A percentile compares a stretch with the other conserved stretches of the same genome.
phyloP scores from a whole-genome alignment of 441 rosid genomes.

The Heliophila coronopifolia region DNA sequence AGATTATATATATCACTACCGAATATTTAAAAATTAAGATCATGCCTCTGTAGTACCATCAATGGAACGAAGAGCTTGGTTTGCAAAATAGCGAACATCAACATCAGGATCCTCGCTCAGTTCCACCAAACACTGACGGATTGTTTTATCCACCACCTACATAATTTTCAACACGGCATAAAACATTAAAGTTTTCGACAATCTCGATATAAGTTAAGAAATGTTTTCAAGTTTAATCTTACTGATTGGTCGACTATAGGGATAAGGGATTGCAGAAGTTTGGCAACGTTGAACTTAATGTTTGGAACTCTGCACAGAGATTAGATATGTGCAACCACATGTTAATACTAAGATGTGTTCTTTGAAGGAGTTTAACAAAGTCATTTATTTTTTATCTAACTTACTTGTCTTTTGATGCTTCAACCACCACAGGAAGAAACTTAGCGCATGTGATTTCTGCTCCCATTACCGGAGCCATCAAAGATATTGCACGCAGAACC shows the following conservation, averaged over 20 bases:
- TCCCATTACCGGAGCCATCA: slow-evolving; percentile 94
- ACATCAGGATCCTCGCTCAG: slow-evolving; percentile 95
- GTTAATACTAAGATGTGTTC: slow-evolving; percentile 3
- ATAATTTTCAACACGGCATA: background rate
- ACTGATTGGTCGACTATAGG: slow-evolving; percentile 92
- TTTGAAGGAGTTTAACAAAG: background rate
- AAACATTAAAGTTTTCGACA: background rate
- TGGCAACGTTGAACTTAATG: slow-evolving; percentile 93
- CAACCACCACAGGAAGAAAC: slow-evolving; percentile 73
- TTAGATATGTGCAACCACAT: background rate
- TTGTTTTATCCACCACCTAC: slow-evolving; percentile 80
- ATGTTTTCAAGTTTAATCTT: slow-evolving; percentile 31
- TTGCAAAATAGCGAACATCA: slow-evolving; percentile 89
- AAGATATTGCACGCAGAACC: slow-evolving; percentile 82
- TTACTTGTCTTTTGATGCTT: slow-evolving; percentile 89
- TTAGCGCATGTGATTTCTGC: slow-evolving; percentile 81
- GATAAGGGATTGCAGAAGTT: slow-evolving; percentile 87
- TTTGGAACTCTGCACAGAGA: slow-evolving; percentile 76
- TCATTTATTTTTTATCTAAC: background rate
- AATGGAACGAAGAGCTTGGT: slow-evolving; percentile 68
- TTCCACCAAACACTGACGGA: slow-evolving; percentile 79
- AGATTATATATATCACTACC: background rate
- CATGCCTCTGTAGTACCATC: slow-evolving; percentile 27
- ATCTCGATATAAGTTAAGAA: background rate
- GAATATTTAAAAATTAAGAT: background rate